Percentiles rank a stretch among this genome's conserved stretches.
Evolutionary conservation across 495 filamentous ascomycete genomes (phyloP).

Genomic region (Talaromyces proteolyticus): DNA sequence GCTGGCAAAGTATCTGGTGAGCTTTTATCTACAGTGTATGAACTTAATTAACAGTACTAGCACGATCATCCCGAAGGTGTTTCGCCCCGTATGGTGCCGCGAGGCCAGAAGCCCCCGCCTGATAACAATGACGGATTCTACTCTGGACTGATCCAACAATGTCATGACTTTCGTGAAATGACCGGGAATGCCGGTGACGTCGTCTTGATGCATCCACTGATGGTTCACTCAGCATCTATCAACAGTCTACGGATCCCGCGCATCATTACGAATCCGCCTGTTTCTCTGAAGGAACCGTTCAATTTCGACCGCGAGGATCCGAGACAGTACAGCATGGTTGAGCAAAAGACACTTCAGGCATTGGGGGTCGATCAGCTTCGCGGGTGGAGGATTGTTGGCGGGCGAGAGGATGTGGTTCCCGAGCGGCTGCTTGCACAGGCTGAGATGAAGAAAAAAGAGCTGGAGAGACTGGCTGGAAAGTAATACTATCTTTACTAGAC

Average conservation of each 20-base stretch:
- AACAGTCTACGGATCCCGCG: conserved; percentile 54
- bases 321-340: conserved; percentile 57
- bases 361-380: conserved; percentile 51
- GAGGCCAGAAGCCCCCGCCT: conserved; percentile 33
- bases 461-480: conserved; percentile 9
- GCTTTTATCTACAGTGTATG: neutral
- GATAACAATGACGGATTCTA: conserved; percentile 46
- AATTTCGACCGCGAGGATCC: conserved; percentile 54
- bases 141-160: conserved; percentile 36
- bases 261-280: conserved; percentile 70
- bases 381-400: conserved; percentile 56
- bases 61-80: conserved; percentile 64
- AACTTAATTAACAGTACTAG: conserved; percentile 6
- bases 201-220: conserved; percentile 65
- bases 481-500: neutral
- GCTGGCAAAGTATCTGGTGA: conserved; percentile 51
- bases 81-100: conserved; percentile 58
- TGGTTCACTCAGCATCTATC: conserved; percentile 60
- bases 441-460: conserved; percentile 34
- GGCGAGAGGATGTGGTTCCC: conserved; percentile 43
- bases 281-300: conserved; percentile 58
- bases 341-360: conserved; percentile 56
- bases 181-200: conserved; percentile 62
- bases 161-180: conserved; percentile 57
- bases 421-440: conserved; percentile 28